These are phyloP conservation scores for Amylostereum chailletii DNA, from an alignment of 1,284 basidiomycete genomes.

Conservation along the genomic window DNA sequence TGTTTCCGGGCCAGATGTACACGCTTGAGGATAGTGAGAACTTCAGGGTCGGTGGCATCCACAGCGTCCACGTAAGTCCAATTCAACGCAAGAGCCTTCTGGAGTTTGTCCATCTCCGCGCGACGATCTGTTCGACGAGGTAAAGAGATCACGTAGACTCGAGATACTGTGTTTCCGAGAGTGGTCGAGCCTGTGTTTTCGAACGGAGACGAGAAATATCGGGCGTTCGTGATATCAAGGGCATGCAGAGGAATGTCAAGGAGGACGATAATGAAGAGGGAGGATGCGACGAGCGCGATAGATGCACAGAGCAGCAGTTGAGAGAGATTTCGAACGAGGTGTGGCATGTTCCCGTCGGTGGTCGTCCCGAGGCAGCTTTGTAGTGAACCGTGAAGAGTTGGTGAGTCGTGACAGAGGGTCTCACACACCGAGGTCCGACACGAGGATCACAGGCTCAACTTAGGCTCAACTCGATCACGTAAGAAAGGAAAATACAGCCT, in stretches of 20 bases:
- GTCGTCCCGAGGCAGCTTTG: no score
- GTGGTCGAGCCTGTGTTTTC: slow-evolving; percentile 4
- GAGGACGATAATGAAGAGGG: not conserved
- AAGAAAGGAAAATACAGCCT: no score
- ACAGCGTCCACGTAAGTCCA: slow-evolving; percentile 51
- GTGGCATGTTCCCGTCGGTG: no score
- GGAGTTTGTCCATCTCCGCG: slow-evolving; percentile 44
- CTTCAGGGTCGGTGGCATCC: slow-evolving; percentile 25
- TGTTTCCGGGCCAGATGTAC: slow-evolving; percentile 24
- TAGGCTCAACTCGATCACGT: no score
- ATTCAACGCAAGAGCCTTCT: slow-evolving; percentile 30
- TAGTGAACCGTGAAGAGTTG: no score
- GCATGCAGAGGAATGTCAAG: not conserved
- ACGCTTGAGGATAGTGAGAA: slow-evolving; percentile 31
- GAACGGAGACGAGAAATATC: slow-evolving; percentile 3
- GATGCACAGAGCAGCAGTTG: no score
- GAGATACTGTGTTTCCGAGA: slow-evolving; percentile 16
- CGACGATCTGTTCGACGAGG: slow-evolving; percentile 41
- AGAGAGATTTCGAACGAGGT: no score
- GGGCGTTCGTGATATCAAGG: not conserved
- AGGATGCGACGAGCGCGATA: no score
- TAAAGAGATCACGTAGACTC: slow-evolving; percentile 53
- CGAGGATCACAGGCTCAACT: no score
- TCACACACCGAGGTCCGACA: no score
- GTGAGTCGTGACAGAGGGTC: no score